Evolutionary conservation across 805 yeast genomes (phyloP), one percentile per base, ranked within the genome.

Genomic region (Starmerella cellae): DNA sequence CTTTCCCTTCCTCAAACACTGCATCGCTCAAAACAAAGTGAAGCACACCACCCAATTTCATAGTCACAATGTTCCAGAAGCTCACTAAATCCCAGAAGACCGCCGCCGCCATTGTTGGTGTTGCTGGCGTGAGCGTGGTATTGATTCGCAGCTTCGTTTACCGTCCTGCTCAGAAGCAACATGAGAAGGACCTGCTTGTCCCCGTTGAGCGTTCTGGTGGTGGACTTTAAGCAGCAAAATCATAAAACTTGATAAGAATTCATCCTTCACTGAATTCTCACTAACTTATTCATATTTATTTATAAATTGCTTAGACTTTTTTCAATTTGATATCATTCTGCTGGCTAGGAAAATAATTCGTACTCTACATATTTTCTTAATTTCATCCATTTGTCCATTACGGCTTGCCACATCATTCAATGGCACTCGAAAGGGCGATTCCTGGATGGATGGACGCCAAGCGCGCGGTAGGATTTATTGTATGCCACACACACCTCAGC

Each of bases 121-220:
- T 41, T 13, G 47, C 47, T 13, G 50, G 43, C 27, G 43, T 28
- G 8, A 43, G 47, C 33, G 35, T 41, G 8, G 35, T 36, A 5
- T 43, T 44, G 26, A 32, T 46, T 27, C 43, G 50, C 18, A 43
- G 50, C 47, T 46, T 46, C 17, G 45, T 41, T 47, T 59, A 59
- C 46, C 55, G 62, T 31, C 63, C 62, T 11, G 60, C 55, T 11
- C 37, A 50, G 43, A 57, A 55, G 49, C 50, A 50, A 38, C 42
- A 46, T 42, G 48, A 47, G 35, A 48, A 48, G 28, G 64, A 60
- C 49, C 41, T 53, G 27, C 51, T 56, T 13, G 64, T 60, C 26
- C 50, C 62, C 29, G 64, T 60, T 28, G 64, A 60, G 45, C 56
- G 62, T 44, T 59, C 63, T 30, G 64, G 64, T 22, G 64, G 64